phyloP scores from a whole-genome alignment of 2,329 filamentous ascomycete species.

The Aspergillus carbonarius region DNA sequence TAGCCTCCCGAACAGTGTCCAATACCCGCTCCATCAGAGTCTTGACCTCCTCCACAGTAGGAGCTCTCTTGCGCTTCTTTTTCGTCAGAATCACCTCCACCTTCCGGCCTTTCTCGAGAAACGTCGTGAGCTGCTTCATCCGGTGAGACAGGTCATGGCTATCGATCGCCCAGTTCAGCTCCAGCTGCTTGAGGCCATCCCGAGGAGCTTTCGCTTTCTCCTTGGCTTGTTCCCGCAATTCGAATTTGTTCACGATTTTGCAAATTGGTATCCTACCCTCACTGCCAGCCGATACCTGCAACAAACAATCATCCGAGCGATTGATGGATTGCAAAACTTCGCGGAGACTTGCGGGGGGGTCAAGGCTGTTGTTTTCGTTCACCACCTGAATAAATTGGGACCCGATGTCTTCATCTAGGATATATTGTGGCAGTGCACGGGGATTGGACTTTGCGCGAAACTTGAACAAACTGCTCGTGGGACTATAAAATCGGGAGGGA shows the following conservation, averaged over 20 bases:
- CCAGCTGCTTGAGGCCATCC: constrained; percentile 67
- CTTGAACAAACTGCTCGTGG: constrained; percentile 7
- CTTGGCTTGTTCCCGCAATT: constrained; percentile 48
- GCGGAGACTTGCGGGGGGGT: constrained; percentile 27
- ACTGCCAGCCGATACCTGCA: constrained; percentile 46
- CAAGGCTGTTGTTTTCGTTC: constrained; percentile 33
- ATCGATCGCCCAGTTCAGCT: constrained; percentile 86
- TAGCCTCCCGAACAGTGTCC: constrained; percentile 45
- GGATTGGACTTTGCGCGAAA: constrained; percentile 2
- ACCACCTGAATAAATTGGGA: constrained; percentile 35
- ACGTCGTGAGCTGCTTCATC: constrained; percentile 64
- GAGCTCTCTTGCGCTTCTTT: constrained; percentile 63
- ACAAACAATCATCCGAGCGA: constrained; percentile 50
- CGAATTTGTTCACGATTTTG: constrained; percentile 64
- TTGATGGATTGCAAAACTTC: constrained; percentile 48
- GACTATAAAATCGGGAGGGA: constrained; percentile 18
- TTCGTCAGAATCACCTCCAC: constrained; percentile 72
- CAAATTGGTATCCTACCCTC: constrained; percentile 58
- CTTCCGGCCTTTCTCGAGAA: constrained; percentile 70
- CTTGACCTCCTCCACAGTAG: constrained; percentile 61
- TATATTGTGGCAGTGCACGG: constrained; percentile 12
- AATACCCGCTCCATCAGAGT: constrained; percentile 56
- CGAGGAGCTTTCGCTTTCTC: constrained; percentile 37
- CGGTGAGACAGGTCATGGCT: constrained; percentile 71
- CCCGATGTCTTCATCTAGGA: constrained; percentile 37